These are phyloP conservation scores for Boletellus emodensis DNA, from an alignment of 768 basidiomycete species.

Conservation along the genomic window DNA sequence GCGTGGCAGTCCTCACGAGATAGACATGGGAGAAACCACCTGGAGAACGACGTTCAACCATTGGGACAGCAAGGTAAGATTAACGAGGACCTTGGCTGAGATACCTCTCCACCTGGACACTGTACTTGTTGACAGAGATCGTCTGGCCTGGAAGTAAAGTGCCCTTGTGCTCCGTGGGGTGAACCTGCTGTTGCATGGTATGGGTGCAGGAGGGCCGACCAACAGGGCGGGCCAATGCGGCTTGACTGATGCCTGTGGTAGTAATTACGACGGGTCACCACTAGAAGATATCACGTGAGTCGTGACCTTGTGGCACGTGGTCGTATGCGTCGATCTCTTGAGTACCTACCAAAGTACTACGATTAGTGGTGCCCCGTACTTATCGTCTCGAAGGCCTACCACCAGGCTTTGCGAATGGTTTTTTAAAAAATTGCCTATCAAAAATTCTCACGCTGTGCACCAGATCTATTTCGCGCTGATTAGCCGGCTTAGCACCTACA, in stretches of 20 bases:
- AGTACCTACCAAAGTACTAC: too few species aligned
- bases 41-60: constrained; percentile 31
- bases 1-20: constrained; percentile 80
- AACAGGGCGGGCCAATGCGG: constrained; percentile 3
- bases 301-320: constrained; percentile 5
- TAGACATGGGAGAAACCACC: constrained; percentile 99
- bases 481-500: too few species aligned
- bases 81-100: constrained; percentile 77
- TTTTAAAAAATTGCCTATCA: too few species aligned
- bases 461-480: too few species aligned
- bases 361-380: too few species aligned
- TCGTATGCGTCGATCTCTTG: background rate
- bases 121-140: constrained; percentile 85
- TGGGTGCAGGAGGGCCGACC: constrained; percentile 2
- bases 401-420: too few species aligned
- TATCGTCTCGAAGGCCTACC: too few species aligned
- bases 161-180: constrained; percentile 49
- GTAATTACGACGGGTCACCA: background rate
- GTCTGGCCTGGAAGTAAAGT: constrained; percentile 79
- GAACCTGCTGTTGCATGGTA: constrained; percentile 42
- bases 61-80: constrained; percentile 4
- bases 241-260: background rate
- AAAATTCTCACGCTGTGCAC: too few species aligned
- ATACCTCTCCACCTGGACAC: constrained; percentile 90
- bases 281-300: constrained; percentile 14